These are phyloP conservation scores for Erodium texanum DNA, from an alignment of 441 rosid species.

Conservation along the genomic window DNA sequence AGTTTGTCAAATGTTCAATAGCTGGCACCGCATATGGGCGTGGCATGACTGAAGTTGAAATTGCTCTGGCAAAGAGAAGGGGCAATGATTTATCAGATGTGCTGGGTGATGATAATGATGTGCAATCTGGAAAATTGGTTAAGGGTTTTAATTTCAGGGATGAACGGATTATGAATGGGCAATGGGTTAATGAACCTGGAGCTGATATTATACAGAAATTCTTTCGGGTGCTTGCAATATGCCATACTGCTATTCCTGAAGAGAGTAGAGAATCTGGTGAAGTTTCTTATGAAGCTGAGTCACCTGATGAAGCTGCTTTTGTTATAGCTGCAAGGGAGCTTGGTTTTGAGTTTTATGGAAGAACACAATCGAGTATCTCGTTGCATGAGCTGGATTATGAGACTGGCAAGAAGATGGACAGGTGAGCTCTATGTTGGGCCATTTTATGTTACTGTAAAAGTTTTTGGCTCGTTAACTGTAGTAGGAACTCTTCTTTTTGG, in stretches of 20 bases:
- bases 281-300: conserved; percentile 85
- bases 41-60: conserved; percentile 81
- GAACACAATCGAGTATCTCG: conserved; percentile 68
- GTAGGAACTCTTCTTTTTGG: not conserved
- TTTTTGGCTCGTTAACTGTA: not conserved
- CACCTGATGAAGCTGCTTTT: conserved; percentile 97
- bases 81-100: conserved; percentile 25
- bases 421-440: conserved; percentile 35
- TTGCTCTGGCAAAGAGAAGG: conserved; percentile 50
- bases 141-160: conserved; percentile 83
- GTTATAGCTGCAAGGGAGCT: conserved; percentile 90
- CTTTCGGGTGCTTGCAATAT: conserved; percentile 56
- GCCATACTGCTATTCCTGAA: conserved; percentile 95
- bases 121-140: conserved; percentile 32
- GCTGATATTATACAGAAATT: conserved; percentile 60
- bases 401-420: conserved; percentile 39
- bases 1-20: conserved; percentile 78
- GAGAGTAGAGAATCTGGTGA: conserved; percentile 60
- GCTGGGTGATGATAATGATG: conserved; percentile 24
- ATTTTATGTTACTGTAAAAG: not conserved
- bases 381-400: conserved; percentile 55
- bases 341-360: conserved; percentile 71
- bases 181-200: conserved; percentile 57
- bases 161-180: conserved; percentile 65
- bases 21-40: conserved; percentile 86